Evolutionary conservation across 305 asterid species (phyloP).

Genomic region (Vinca major): DNA sequence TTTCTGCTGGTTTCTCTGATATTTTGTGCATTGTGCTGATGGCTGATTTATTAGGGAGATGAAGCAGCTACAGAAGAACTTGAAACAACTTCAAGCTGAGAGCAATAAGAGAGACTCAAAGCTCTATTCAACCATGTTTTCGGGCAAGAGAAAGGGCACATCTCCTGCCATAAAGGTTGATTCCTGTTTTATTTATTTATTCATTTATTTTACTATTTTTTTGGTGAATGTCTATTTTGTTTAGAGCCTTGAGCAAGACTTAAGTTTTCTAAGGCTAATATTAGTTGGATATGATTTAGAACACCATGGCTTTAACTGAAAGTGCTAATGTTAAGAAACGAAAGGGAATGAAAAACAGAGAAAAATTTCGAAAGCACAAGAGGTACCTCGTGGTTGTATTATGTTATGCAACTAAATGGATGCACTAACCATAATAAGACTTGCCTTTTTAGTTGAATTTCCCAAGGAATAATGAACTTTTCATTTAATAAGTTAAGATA

Average conservation of each 20-base stretch:
- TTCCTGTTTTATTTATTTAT: not conserved
- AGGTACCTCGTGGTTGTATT: not conserved
- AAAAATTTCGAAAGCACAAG: not conserved
- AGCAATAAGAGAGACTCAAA: slow-evolving; percentile 51
- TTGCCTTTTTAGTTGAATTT: not conserved
- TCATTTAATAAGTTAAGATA: not conserved
- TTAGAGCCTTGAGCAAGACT: not conserved
- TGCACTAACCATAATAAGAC: not conserved
- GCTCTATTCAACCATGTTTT: slow-evolving; percentile 46
- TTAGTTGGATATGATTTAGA: not conserved
- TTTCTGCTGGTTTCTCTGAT: not conserved
- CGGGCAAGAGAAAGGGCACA: slow-evolving; percentile 29
- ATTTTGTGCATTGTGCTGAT: not conserved
- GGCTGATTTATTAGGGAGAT: slow-evolving; percentile 43
- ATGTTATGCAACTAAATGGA: not conserved
- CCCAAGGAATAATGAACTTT: not conserved
- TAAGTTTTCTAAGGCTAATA: not conserved
- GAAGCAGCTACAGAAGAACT: slow-evolving; percentile 40
- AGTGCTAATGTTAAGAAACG: not conserved
- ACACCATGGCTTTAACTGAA: not conserved
- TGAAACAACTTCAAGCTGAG: slow-evolving; percentile 46
- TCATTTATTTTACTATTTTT: too few relatives aligned
- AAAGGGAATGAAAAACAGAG: not conserved
- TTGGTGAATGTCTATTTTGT: not conserved
- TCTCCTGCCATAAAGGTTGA: slow-evolving; percentile 39